A percentile compares a stretch with the other conserved stretches of the same genome.
phyloP scores from a whole-genome alignment of 2,329 filamentous ascomycete genomes.

The Basipetospora sp. region DNA sequence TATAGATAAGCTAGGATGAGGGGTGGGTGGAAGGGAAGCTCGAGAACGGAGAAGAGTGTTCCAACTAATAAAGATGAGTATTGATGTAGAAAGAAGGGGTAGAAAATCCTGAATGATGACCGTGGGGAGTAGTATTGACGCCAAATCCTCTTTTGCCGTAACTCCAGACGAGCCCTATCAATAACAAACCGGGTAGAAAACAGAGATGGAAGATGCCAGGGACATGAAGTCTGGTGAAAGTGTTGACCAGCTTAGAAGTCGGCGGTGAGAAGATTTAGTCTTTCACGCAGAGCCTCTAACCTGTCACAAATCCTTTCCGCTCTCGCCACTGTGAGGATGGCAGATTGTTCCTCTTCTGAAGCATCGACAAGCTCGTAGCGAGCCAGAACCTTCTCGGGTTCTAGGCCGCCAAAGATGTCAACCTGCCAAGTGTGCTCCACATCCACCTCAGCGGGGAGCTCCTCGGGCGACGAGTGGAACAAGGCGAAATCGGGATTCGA shows the following conservation, averaged over 20 bases:
- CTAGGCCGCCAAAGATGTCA: constrained; percentile 38
- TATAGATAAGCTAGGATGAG: too few species aligned
- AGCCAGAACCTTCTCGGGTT: constrained; percentile 48
- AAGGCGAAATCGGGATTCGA: constrained; percentile 47
- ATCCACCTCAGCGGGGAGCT: constrained; percentile 24
- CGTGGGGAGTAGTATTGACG: too few species aligned
- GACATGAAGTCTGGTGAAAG: too few species aligned
- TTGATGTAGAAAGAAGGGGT: too few species aligned
- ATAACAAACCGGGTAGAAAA: too few species aligned
- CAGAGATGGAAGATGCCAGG: too few species aligned
- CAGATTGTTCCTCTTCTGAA: constrained; percentile 31
- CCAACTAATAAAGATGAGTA: too few species aligned
- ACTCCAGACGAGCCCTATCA: too few species aligned
- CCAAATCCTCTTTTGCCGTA: too few species aligned
- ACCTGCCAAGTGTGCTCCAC: constrained; percentile 25
- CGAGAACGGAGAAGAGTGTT: too few species aligned
- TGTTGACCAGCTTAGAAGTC: neutral
- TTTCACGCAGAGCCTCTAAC: constrained; percentile 8
- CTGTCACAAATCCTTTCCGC: constrained; percentile 32
- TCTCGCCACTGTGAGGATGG: constrained; percentile 31
- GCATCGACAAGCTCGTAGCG: constrained; percentile 51
- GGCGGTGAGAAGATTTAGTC: constrained; percentile 5
- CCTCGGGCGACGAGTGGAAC: constrained; percentile 31
- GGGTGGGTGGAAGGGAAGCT: too few species aligned
- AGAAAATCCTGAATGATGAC: too few species aligned